Conservation (phyloP, 345 rosid genomes). For the Populus alba region DNA sequence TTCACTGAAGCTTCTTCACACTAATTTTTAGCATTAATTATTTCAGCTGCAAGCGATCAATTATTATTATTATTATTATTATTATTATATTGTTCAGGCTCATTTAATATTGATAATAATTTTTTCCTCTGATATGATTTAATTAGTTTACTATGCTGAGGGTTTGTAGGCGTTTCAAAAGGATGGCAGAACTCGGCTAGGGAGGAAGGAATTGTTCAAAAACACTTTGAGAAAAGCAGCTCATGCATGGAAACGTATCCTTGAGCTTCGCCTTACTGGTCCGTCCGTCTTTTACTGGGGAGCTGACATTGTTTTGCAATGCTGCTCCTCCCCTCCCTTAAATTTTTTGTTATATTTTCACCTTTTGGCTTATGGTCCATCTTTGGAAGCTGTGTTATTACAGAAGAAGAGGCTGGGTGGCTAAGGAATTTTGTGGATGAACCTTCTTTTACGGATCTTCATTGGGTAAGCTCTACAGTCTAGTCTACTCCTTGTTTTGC, state of each 20-base stretch:
- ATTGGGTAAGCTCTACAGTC: conserved; percentile 58
- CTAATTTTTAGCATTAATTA: background rate
- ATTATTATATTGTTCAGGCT: background rate
- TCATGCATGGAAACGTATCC: conserved; percentile 80
- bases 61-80: background rate
- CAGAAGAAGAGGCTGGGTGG: conserved; percentile 85
- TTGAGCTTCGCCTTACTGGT: conserved; percentile 88
- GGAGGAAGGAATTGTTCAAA: conserved; percentile 92
- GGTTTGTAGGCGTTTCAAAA: conserved; percentile 61
- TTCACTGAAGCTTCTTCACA: background rate
- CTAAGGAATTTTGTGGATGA: conserved; percentile 75
- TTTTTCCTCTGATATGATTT: background rate
- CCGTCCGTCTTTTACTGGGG: conserved; percentile 1
- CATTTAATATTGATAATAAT: background rate
- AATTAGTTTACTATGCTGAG: background rate
- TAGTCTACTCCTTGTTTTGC: background rate
- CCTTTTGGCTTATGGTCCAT: background rate
- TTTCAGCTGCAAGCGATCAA: background rate
- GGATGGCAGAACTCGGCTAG: conserved; percentile 61
- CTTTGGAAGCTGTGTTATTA: conserved; percentile 13
- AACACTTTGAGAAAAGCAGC: conserved; percentile 80
- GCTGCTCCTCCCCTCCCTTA: background rate
- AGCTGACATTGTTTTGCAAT: background rate
- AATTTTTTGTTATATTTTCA: background rate
- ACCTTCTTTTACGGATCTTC: conserved; percentile 89